Conservation (phyloP, 2,329 filamentous ascomycete genomes). For the Geosmithia putterillii region DNA sequence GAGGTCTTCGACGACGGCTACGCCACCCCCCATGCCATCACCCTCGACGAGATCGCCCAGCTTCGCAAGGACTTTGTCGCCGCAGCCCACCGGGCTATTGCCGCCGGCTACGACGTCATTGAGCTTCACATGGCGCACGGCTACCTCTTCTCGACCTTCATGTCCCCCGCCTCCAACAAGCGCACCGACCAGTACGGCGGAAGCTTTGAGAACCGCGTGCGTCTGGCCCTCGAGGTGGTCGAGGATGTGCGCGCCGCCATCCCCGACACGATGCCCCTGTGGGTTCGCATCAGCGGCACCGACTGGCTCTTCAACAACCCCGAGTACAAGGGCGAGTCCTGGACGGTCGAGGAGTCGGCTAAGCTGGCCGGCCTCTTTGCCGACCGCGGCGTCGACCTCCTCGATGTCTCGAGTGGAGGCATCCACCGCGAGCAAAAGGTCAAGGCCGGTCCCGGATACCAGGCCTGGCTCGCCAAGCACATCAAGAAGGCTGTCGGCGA, state of each 20-base stretch:
- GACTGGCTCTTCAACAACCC: conserved; percentile 60
- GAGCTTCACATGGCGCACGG: conserved; percentile 67
- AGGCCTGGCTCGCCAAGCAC: conserved; percentile 55
- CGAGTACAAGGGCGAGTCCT: conserved; percentile 42
- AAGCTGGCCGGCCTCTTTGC: conserved; percentile 52
- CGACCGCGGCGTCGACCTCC: conserved; percentile 56
- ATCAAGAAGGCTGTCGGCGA: conserved; percentile 62
- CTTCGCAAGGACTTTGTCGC: conserved; percentile 48
- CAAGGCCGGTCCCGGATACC: conserved; percentile 50
- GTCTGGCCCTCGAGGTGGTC: conserved; percentile 55
- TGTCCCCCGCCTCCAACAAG: conserved; percentile 55
- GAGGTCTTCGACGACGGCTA: conserved; percentile 13
- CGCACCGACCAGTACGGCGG: conserved; percentile 55
- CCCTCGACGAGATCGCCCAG: conserved; percentile 49
- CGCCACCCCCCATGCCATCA: conserved; percentile 45
- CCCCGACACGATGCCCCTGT: conserved; percentile 56
- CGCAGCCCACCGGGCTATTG: conserved; percentile 39
- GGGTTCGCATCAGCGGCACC: conserved; percentile 60
- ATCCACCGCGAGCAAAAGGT: conserved; percentile 48
- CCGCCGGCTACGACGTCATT: conserved; percentile 53
- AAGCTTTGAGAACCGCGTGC: conserved; percentile 56
- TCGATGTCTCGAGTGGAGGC: conserved; percentile 62
- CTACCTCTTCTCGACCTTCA: conserved; percentile 57
- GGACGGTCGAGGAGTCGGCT: conserved; percentile 54
- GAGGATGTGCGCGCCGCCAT: conserved; percentile 50